Base-by-base conservation (phyloP, 805 yeast genomes). In the Candida yuanshanica region DNA sequence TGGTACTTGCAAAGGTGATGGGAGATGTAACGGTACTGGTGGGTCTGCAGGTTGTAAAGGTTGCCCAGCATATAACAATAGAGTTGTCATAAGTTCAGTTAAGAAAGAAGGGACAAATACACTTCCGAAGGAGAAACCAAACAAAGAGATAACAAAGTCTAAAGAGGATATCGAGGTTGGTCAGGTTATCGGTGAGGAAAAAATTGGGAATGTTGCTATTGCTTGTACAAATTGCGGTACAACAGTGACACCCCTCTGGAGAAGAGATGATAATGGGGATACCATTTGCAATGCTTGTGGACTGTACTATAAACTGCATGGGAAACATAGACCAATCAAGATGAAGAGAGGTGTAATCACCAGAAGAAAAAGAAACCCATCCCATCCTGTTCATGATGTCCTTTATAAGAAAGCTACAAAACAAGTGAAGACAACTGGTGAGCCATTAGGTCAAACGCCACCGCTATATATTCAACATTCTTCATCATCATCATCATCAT, bases 251-350 rank as follows among this genome's bases (percentile, higher is more conserved):
- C 95, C 95, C 0, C 64, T 86, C 11, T 86, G 95, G 95, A 71
- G 95, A 56, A 68, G 95, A 46, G 90, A 85, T 57, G 89, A 79
- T 48, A 70, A 70, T 6, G 95, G 95, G 4, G 81, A 85, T 52
- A 83, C 89, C 20, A 85, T 87, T 20, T 86, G 95, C 67, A 86
- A 86, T 55, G 95, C 95, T 1, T 86, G 95, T 64, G 95, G 89
- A 3, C 63, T 87, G 23, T 87, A 86, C 59, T 81, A 77, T 60
- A 68, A 79, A 43, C 69, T 87, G 33, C 95, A 85, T 55, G 90
- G 91, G 1, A 68, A 68, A 31, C 89, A 83, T 52, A 68, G 95
- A 37, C 95, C 95, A 2, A 79, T 79, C 14, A 77, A 77, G 43
- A 74, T 85, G 83, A 83, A 83, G 52, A 74, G 81, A 50, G 69